These are phyloP conservation scores for Nemania bipapillata DNA, from an alignment of 2,329 filamentous ascomycete genomes.

Conservation along the genomic window DNA sequence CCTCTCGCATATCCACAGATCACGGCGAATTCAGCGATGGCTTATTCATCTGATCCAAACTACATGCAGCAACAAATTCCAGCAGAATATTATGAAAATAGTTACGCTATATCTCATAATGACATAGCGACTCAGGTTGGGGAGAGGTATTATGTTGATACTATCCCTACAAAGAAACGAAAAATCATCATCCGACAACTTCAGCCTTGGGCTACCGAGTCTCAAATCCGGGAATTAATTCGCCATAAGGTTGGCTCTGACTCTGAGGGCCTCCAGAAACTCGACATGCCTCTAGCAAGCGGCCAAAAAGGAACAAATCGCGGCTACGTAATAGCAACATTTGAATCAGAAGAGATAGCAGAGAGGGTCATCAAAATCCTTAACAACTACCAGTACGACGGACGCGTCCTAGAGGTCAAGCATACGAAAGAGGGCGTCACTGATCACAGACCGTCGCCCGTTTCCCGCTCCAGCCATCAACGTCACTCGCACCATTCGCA, in stretches of 20 bases:
- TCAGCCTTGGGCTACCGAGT: slow-evolving; percentile 40
- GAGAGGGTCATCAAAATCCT: slow-evolving; percentile 45
- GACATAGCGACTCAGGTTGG: slow-evolving; percentile 19
- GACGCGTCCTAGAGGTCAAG: slow-evolving; percentile 43
- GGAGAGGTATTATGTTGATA: slow-evolving; percentile 14
- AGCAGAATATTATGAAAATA: slow-evolving; percentile 39
- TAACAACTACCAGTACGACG: slow-evolving; percentile 45
- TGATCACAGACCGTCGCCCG: slow-evolving; percentile 37
- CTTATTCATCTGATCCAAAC: slow-evolving; percentile 19
- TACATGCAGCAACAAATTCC: slow-evolving; percentile 39
- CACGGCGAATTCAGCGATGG: slow-evolving; percentile 9
- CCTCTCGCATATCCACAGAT: slow-evolving; percentile 16
- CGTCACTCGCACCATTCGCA: slow-evolving; percentile 30
- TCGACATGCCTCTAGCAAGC: slow-evolving; percentile 45
- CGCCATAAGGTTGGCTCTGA: slow-evolving; percentile 44
- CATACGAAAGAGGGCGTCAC: slow-evolving; percentile 49
- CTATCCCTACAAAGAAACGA: slow-evolving; percentile 44
- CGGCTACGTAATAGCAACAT: slow-evolving; percentile 47
- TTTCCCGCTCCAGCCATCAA: slow-evolving; percentile 28
- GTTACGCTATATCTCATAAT: slow-evolving; percentile 36
- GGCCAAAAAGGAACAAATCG: slow-evolving; percentile 40
- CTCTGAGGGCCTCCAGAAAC: slow-evolving; percentile 44
- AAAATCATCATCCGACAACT: slow-evolving; percentile 51
- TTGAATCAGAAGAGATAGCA: slow-evolving; percentile 46
- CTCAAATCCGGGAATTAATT: slow-evolving; percentile 48